Evolutionary conservation across 2,329 filamentous ascomycete species (phyloP).

Genomic region (Curvularia lunata): DNA sequence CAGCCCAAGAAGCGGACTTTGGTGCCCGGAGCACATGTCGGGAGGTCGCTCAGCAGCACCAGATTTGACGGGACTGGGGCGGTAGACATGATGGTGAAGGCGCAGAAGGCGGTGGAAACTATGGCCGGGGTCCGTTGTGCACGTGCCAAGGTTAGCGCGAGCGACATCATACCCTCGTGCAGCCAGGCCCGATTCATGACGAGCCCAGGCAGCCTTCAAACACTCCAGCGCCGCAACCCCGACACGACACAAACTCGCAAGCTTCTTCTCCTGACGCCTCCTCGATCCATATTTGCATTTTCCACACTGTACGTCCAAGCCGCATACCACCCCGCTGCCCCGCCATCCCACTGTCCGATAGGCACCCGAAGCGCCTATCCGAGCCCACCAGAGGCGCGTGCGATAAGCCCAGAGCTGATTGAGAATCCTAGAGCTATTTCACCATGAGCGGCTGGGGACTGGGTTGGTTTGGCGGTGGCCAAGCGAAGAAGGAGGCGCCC

Average conservation of each 20-base stretch:
- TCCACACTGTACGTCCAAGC: constrained; percentile 22
- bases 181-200: constrained; percentile 28
- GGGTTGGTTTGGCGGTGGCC: constrained; percentile 86
- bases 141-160: constrained; percentile 29
- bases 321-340: constrained; percentile 23
- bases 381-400: constrained; percentile 5
- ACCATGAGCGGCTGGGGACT: constrained; percentile 56
- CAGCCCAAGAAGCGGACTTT: constrained; percentile 94
- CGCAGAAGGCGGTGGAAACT: constrained; percentile 20
- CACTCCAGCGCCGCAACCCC: constrained; percentile 20
- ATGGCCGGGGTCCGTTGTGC: constrained; percentile 19
- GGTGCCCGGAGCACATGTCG: constrained; percentile 59
- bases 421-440: constrained; percentile 3
- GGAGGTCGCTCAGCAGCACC: constrained; percentile 58
- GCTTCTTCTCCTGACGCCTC: not conserved
- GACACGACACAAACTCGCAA: constrained; percentile 11
- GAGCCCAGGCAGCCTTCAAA: constrained; percentile 24
- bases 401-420: constrained; percentile 7
- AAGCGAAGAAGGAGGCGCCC: constrained; percentile 87
- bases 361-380: constrained; percentile 8
- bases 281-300: not conserved
- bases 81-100: constrained; percentile 34
- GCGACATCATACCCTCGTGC: constrained; percentile 36
- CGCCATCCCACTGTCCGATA: constrained; percentile 25
- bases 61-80: constrained; percentile 63